Evolutionary conservation across 495 filamentous ascomycete genomes (phyloP).

Genomic region (Tetracladium marchalianum): DNA sequence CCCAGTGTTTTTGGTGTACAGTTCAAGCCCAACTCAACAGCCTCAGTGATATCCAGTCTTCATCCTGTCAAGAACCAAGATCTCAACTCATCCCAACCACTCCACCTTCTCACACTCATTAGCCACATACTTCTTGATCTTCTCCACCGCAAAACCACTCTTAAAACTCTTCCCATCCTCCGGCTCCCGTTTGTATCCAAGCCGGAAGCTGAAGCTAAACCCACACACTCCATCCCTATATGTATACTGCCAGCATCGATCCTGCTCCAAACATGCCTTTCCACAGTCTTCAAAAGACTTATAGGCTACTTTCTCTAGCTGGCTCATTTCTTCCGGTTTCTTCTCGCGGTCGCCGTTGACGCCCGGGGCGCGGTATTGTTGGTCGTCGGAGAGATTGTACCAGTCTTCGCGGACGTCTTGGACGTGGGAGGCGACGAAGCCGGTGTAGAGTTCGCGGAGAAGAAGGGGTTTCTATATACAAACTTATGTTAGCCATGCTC

Average conservation of each 20-base stretch:
- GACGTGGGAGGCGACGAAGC: not conserved
- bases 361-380: not conserved
- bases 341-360: not conserved
- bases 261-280: not conserved
- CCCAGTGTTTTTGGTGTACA: too few species aligned
- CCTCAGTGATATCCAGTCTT: too few species aligned
- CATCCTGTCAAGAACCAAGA: too few species aligned
- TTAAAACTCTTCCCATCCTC: not conserved
- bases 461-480: conserved; percentile 3
- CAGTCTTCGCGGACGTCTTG: not conserved
- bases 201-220: not conserved
- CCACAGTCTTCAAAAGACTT: conserved; percentile 4
- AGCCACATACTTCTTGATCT: conserved; percentile 3
- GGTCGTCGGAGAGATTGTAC: not conserved
- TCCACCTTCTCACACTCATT: not conserved
- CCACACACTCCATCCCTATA: conserved; percentile 6
- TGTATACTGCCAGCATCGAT: conserved; percentile 8
- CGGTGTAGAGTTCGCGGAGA: conserved; percentile 1
- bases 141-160: conserved; percentile 7
- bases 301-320: not conserved
- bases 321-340: conserved; percentile 3
- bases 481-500: not conserved
- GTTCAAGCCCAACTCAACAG: too few species aligned
- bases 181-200: not conserved
- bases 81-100: too few species aligned